These are phyloP conservation scores for Diplodia intermedia DNA, from an alignment of 2,329 filamentous ascomycete species.

Conservation along the genomic window DNA sequence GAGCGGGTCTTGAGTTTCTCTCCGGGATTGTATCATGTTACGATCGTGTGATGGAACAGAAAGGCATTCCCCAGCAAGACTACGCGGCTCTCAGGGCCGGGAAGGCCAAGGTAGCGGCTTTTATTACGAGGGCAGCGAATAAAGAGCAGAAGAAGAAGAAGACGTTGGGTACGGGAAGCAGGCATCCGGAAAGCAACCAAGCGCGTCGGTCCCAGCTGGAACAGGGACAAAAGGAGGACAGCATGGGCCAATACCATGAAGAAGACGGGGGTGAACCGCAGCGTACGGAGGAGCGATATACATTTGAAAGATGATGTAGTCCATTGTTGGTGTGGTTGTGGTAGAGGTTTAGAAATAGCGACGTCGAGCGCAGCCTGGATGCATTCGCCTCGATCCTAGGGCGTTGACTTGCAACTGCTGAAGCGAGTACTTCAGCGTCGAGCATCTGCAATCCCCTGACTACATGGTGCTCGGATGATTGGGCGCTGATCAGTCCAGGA, in stretches of 20 bases:
- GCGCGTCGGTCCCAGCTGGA: neutral
- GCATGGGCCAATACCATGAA: neutral
- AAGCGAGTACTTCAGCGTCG: neutral
- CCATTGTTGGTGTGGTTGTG: too few relatives aligned
- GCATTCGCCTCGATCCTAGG: too few relatives aligned
- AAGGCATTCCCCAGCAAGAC: neutral
- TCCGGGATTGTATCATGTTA: constrained; percentile 1
- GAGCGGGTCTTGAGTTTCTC: neutral
- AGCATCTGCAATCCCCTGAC: neutral
- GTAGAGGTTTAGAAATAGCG: neutral
- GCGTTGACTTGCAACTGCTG: too few relatives aligned
- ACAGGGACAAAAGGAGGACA: neutral
- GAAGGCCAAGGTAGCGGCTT: constrained; percentile 14
- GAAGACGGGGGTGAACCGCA: neutral
- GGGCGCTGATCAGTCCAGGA: neutral
- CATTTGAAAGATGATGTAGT: neutral
- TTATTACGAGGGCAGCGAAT: neutral
- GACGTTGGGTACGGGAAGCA: neutral
- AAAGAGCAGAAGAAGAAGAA: neutral
- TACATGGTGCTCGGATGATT: neutral
- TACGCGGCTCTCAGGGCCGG: neutral
- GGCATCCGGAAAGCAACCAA: too few relatives aligned
- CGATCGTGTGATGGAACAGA: constrained; percentile 5
- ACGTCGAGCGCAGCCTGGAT: too few relatives aligned
- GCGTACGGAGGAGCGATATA: neutral